Evolutionary conservation across 306 rosid genomes (phyloP).

Genomic region (Fragaria nilgerrensis): DNA sequence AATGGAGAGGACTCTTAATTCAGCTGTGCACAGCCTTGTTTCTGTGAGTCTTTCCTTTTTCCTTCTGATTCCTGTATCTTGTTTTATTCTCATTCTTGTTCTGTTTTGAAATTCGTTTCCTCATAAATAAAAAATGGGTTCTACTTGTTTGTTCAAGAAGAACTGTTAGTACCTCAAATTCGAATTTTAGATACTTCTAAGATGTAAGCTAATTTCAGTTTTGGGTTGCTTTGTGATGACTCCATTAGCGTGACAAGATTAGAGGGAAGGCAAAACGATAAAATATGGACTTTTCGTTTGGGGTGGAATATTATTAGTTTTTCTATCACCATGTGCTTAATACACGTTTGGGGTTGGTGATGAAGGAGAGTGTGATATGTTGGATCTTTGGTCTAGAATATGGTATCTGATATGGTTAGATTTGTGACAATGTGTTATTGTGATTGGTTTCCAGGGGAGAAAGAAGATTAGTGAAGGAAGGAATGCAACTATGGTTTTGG

Average conservation of each 20-base stretch:
- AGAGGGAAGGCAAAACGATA: not conserved
- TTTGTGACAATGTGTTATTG: constrained; percentile 1
- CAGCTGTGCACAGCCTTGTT: constrained; percentile 64
- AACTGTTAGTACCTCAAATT: not conserved
- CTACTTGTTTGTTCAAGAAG: not conserved
- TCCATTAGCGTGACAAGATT: not conserved
- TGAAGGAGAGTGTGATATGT: not conserved
- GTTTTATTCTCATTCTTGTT: not conserved
- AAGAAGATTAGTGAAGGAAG: constrained; percentile 60
- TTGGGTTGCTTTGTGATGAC: not conserved
- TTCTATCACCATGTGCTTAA: not conserved
- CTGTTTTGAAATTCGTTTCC: not conserved
- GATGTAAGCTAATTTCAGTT: not conserved
- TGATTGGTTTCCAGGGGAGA: constrained; percentile 56
- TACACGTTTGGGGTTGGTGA: not conserved
- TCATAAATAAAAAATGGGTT: not conserved
- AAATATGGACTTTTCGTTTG: not conserved
- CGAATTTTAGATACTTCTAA: not conserved
- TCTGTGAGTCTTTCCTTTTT: constrained; percentile 51
- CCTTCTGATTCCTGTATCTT: not conserved
- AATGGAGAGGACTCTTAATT: constrained; percentile 60
- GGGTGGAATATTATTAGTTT: not conserved
- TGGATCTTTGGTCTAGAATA: not conserved
- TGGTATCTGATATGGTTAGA: not conserved
- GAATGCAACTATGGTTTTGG: constrained; percentile 43